Evolutionary conservation across 2,329 filamentous ascomycete species (phyloP).

Genomic region (Byssoonygena ceratinophila): DNA sequence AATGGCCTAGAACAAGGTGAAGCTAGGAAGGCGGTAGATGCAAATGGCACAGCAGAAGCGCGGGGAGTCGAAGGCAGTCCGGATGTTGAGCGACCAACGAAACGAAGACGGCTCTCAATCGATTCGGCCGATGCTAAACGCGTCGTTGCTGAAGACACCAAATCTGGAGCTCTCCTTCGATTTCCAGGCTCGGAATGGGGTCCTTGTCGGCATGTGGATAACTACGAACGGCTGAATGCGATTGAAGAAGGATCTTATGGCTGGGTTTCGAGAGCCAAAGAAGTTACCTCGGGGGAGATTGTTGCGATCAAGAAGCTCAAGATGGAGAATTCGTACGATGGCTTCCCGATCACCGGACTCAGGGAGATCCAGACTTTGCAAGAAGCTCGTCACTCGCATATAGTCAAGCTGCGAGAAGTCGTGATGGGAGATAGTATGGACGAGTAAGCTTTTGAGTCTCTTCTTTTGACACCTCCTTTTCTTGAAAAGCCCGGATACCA

Average conservation of each 20-base stretch:
- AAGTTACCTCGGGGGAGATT: conserved; percentile 61
- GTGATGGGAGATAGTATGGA: conserved; percentile 59
- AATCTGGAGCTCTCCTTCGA: conserved; percentile 52
- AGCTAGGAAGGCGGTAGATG: conserved; percentile 18
- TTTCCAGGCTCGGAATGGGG: conserved; percentile 61
- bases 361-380: conserved; percentile 87
- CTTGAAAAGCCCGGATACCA: conserved; percentile 32
- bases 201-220: conserved; percentile 65
- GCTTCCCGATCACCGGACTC: conserved; percentile 82
- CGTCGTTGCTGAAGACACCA: conserved; percentile 21
- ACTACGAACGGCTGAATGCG: conserved; percentile 86
- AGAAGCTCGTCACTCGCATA: conserved; percentile 67
- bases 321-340: conserved; percentile 66
- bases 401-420: conserved; percentile 73
- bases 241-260: conserved; percentile 98
- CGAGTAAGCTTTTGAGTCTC: conserved; percentile 39
- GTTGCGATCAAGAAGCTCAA: conserved; percentile 93
- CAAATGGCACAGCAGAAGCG: conserved; percentile 5
- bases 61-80: conserved; percentile 19
- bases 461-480: conserved; percentile 2
- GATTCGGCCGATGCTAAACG: conserved; percentile 23
- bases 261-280: conserved; percentile 75
- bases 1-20: conserved; percentile 34
- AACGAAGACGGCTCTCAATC: conserved; percentile 53
- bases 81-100: conserved; percentile 43